phyloP scores from a whole-genome alignment of 2,329 filamentous ascomycete genomes.

The Colletotrichum orchidophilum region DNA sequence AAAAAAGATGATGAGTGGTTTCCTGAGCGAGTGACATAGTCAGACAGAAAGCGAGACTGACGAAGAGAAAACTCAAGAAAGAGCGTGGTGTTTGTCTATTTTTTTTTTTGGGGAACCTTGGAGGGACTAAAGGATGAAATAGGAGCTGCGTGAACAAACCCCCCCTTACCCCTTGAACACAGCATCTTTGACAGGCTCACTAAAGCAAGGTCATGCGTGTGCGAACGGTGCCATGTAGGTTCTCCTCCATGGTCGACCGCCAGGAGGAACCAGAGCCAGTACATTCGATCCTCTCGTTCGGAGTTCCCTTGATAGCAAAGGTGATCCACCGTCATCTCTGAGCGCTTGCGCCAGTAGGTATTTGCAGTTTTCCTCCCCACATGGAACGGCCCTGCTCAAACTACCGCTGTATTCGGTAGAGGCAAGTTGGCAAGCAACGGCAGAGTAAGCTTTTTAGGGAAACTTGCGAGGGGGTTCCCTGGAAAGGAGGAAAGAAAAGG shows the following conservation, averaged over 20 bases:
- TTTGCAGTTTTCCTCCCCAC: constrained; percentile 13
- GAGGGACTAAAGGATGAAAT: constrained; percentile 8
- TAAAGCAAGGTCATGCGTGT: constrained; percentile 3
- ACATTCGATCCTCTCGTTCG: background rate
- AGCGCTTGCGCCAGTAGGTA: constrained; percentile 20
- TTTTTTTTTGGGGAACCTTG: constrained; percentile 10
- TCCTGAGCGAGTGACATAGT: constrained; percentile 25
- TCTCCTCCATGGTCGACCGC: background rate
- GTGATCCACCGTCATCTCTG: constrained; percentile 7
- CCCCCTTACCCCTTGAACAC: constrained; percentile 31
- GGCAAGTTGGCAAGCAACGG: background rate
- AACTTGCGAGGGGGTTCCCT: background rate
- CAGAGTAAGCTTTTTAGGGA: background rate
- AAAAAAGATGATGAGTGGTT: constrained; percentile 6
- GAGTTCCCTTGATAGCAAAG: background rate
- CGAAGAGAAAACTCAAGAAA: background rate
- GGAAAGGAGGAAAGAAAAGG: background rate
- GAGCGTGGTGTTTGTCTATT: constrained; percentile 9
- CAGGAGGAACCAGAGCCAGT: constrained; percentile 17
- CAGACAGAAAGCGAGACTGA: constrained; percentile 5
- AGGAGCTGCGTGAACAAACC: constrained; percentile 6
- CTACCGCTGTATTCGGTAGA: background rate
- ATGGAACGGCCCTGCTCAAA: constrained; percentile 5
- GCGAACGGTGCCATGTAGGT: background rate
- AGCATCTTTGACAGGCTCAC: constrained; percentile 19